A percentile compares a stretch with the other conserved stretches of the same genome.
Evolutionary conservation across 2,329 filamentous ascomycete species (phyloP).

Genomic region (Claviceps africana): DNA sequence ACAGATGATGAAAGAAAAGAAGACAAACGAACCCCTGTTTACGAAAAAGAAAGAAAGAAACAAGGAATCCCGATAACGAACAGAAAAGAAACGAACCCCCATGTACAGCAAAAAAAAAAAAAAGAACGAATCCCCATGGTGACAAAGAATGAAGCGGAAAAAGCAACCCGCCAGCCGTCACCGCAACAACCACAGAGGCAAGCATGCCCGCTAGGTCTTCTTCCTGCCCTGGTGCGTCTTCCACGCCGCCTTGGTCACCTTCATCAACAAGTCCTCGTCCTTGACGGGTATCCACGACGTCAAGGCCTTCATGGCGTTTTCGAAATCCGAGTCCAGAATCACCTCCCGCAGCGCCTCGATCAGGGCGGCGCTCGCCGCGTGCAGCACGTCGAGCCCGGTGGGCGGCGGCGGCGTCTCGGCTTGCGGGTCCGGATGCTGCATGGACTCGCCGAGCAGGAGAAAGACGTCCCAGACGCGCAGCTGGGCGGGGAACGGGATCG

Average conservation of each 20-base stretch:
- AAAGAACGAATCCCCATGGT: no score
- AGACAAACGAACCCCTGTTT: no score
- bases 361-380: constrained; percentile 78
- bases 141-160: constrained; percentile 4
- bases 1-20: no score
- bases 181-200: constrained; percentile 13
- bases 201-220: constrained; percentile 20
- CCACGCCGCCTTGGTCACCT: constrained; percentile 76
- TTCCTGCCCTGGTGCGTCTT: constrained; percentile 45
- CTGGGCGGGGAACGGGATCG: constrained; percentile 85
- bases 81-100: no score
- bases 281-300: constrained; percentile 90
- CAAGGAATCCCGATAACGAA: no score
- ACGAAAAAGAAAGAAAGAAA: no score
- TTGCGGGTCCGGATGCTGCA: not conserved
- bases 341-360: constrained; percentile 84
- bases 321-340: constrained; percentile 84
- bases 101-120: no score
- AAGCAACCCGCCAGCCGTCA: constrained; percentile 4
- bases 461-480: constrained; percentile 97
- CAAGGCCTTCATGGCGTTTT: constrained; percentile 93
- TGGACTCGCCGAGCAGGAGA: constrained; percentile 59
- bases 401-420: no score
- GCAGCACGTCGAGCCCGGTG: constrained; percentile 65
- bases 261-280: constrained; percentile 88